A percentile compares a stretch with the other conserved stretches of the same genome.
These are phyloP conservation scores for Cryphonectria parasitica DNA, from an alignment of 2,329 filamentous ascomycete species.

Conservation along the genomic window DNA sequence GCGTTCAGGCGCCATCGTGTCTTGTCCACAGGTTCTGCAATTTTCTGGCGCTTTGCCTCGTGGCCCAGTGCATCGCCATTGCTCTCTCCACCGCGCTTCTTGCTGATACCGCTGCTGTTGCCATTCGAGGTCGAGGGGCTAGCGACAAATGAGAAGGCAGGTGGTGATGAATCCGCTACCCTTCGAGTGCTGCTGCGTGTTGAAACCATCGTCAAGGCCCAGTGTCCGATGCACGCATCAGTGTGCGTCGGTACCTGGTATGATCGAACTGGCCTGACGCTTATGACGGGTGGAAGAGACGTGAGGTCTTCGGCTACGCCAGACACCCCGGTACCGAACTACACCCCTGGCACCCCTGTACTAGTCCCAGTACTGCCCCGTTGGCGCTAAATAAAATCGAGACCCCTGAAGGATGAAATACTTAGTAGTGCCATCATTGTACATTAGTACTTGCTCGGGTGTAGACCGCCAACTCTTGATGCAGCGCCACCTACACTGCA, in stretches of 20 bases:
- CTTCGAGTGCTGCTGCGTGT: constrained; percentile 30
- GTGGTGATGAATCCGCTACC: constrained; percentile 1
- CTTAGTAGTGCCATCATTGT: neutral
- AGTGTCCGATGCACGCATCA: neutral
- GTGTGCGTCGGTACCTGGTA: neutral
- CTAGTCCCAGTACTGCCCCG: neutral
- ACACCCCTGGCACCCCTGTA: neutral
- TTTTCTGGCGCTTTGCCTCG: constrained; percentile 48
- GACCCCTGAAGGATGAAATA: neutral
- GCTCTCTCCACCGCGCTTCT: constrained; percentile 49
- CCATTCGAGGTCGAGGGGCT: constrained; percentile 28
- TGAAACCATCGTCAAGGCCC: constrained; percentile 30
- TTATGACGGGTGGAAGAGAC: neutral
- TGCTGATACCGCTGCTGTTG: constrained; percentile 33
- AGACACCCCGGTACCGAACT: neutral
- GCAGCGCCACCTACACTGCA: neutral
- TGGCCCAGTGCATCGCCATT: constrained; percentile 36
- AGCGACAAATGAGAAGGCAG: neutral
- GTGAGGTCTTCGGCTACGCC: neutral
- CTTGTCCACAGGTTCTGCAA: constrained; percentile 71
- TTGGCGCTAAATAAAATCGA: neutral
- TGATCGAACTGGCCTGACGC: neutral
- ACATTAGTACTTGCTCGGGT: neutral
- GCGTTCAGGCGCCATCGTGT: constrained; percentile 83
- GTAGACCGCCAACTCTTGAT: neutral